Evolutionary conservation across 1,284 basidiomycete species (phyloP), one percentile per base, ranked within the genome.

Genomic region (Melampsora americana): DNA sequence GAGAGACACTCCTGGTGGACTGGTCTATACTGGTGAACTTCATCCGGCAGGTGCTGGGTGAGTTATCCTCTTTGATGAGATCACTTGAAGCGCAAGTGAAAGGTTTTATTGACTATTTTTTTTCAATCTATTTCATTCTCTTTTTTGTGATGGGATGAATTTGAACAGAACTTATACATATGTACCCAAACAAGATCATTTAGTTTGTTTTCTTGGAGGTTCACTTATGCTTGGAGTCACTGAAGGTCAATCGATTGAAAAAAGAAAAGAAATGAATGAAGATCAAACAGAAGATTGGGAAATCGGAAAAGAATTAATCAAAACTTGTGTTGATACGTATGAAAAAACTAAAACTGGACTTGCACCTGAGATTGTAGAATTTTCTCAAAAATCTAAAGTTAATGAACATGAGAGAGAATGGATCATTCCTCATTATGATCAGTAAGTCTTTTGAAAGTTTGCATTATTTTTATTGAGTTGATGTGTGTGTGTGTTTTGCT

Each of bases 181-280:
- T 18, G 85, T 87, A 1, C 90, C 91, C 18, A 95, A 96, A 83
- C 95, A 98, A 84, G 95, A 98, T 82, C 95, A 97, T 83, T 87
- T 98, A 26, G 94, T 93, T 0, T 97, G 95, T 84, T 98, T 97
- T 88, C 84, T 97, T 62, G 93, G 90, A 46, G 94, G 93, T 5
- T 91, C 91, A 1, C 87, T 97, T 79, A 90, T 97, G 86, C 87
- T 97, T 6, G 93, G 95, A 26, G 90, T 93, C 16, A 90, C 90
- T 1, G 89, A 89, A 42, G 87, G 89, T 0, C 87, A 88, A 1
- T 83, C 82, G 1, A 86, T 89, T 4, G 88, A 88, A 5, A 81
- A 89, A 32, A 90, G 89, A 1, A 90, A 90, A 0, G 84, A 84
- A n/a, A 81, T 84, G 9, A 82, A 84, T 28, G 81, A 83, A 39